Evolutionary conservation across 805 yeast genomes (phyloP).

Genomic region (Candida insectalens): DNA sequence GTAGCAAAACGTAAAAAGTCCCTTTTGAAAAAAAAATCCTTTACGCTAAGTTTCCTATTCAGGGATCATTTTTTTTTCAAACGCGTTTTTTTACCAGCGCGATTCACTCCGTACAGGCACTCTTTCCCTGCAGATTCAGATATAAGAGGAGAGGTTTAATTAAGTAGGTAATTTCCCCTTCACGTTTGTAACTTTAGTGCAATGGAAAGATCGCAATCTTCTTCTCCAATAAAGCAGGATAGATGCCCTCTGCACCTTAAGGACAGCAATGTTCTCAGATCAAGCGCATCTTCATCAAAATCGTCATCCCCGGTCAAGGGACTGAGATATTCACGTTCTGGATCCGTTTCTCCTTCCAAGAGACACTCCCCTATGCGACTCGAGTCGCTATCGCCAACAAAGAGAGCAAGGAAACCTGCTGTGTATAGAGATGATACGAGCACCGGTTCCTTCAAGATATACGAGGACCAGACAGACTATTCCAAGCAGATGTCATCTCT

Average conservation of each 20-base stretch:
- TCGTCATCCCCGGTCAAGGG: conserved; percentile 1
- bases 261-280: conserved; percentile 3
- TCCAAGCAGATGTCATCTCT: no score
- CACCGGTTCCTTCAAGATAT: conserved; percentile 4
- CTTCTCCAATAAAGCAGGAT: not conserved
- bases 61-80: no score
- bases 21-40: no score
- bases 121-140: no score
- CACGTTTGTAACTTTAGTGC: not conserved
- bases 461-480: conserved; percentile 5
- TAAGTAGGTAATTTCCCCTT: not conserved
- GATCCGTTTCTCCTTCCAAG: conserved; percentile 1
- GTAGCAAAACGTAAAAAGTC: no score
- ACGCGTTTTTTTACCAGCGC: no score
- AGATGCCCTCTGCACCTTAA: not conserved
- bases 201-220: not conserved
- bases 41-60: no score
- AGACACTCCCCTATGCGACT: not conserved
- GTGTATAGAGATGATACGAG: no score
- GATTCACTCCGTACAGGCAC: no score
- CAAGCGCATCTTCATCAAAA: conserved; percentile 1
- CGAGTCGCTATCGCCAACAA: conserved; percentile 1
- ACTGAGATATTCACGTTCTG: not conserved
- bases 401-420: not conserved
- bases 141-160: no score